Evolutionary conservation across 257 asterid species (phyloP).

Genomic region (Scutellaria barbata): DNA sequence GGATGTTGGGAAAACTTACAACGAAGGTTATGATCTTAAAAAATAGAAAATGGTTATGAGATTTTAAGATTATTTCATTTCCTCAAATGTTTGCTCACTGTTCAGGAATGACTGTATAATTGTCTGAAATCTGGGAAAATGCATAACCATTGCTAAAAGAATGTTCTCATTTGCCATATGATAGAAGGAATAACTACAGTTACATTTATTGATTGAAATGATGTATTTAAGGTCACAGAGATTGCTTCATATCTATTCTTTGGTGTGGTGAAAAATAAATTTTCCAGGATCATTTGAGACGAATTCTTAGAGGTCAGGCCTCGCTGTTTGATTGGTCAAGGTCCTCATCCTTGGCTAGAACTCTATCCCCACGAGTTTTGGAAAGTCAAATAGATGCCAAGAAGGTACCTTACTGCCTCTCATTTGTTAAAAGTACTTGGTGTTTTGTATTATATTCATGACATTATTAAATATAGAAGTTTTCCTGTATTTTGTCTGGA

Average conservation of each 20-base stretch:
- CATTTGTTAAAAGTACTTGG: constrained; percentile 21
- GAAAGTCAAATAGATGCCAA: constrained; percentile 99
- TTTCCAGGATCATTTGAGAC: constrained; percentile 90
- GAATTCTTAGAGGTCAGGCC: constrained; percentile 97
- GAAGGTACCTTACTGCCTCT: constrained; percentile 63
- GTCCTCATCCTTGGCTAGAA: constrained; percentile 88
- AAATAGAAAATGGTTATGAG: constrained; percentile 1
- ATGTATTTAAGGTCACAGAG: constrained; percentile 23
- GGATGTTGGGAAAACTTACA: not conserved
- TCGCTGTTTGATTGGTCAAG: constrained; percentile 97
- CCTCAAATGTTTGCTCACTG: constrained; percentile 12
- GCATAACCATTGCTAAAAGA: constrained; percentile 16
- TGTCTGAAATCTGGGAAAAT: not conserved
- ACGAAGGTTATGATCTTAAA: constrained; percentile 20
- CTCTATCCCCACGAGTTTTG: constrained; percentile 95
- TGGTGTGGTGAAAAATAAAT: not conserved
- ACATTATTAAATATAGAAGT: not conserved
- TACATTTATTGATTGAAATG: constrained; percentile 15
- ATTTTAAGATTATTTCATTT: constrained; percentile 8
- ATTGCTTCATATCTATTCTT: constrained; percentile 27
- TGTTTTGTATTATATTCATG: constrained; percentile 17
- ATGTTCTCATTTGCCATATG: constrained; percentile 7
- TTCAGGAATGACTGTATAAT: not conserved
- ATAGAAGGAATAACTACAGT: constrained; percentile 18
- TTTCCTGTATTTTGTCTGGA: constrained; percentile 18